Percentiles rank a stretch among this genome's conserved stretches.
These are phyloP conservation scores for Annona cherimola DNA, from an alignment of 164 flowering plant species.

Conservation along the genomic window DNA sequence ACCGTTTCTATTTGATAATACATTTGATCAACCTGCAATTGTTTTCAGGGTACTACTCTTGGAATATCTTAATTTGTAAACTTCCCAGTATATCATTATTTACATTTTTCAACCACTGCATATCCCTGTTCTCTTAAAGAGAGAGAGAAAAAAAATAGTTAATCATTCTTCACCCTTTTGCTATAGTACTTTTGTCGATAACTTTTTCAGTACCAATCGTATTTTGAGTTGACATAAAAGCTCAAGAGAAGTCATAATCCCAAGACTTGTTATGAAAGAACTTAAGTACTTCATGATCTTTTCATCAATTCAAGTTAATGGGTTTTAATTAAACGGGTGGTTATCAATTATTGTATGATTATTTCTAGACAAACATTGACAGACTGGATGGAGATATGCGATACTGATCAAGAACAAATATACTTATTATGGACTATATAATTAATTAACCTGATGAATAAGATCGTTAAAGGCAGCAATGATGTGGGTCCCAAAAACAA, in stretches of 20 bases:
- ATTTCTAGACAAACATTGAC: background rate
- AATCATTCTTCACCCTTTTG: background rate
- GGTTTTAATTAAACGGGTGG: background rate
- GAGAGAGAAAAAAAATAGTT: background rate
- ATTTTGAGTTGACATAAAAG: too few relatives aligned
- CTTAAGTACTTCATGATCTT: background rate
- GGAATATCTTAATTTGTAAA: too few relatives aligned
- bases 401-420: background rate
- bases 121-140: too few relatives aligned
- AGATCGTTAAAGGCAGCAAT: slow-evolving; percentile 94
- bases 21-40: too few relatives aligned
- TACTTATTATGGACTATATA: background rate
- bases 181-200: too few relatives aligned
- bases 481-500: slow-evolving; percentile 85
- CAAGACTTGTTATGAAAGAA: background rate
- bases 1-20: too few relatives aligned
- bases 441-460: slow-evolving; percentile 37
- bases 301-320: background rate
- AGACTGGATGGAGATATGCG: background rate
- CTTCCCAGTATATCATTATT: too few relatives aligned
- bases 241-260: background rate
- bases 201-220: too few relatives aligned
- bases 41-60: too few relatives aligned
- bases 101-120: too few relatives aligned
- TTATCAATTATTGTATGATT: background rate